Conservation (phyloP, 2,329 filamentous ascomycete genomes). For the Neonectria coccinea region DNA sequence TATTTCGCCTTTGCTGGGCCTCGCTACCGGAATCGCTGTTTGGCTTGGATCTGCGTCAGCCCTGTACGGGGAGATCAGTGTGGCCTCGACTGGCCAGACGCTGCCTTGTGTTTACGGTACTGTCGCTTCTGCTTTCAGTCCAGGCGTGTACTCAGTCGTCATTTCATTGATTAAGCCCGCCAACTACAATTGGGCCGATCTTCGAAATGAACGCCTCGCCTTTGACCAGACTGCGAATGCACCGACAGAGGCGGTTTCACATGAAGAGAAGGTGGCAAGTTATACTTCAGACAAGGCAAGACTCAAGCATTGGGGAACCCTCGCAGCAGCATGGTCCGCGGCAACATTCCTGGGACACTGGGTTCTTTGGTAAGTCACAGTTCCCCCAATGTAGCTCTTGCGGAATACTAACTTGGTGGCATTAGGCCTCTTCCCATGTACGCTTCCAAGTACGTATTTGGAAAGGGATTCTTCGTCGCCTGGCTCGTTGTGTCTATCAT, state of each 20-base stretch:
- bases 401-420: not conserved
- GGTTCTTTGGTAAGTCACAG: constrained; percentile 59
- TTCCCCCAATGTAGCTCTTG: not conserved
- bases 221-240: constrained; percentile 47
- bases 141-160: constrained; percentile 57
- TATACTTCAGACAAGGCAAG: constrained; percentile 50
- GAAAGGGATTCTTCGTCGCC: constrained; percentile 60
- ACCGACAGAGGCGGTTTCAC: constrained; percentile 34
- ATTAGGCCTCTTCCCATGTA: constrained; percentile 65
- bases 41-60: constrained; percentile 63
- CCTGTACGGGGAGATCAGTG: constrained; percentile 60
- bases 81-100: constrained; percentile 60
- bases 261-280: constrained; percentile 40
- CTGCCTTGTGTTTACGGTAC: constrained; percentile 66
- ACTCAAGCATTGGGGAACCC: constrained; percentile 58
- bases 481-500: constrained; percentile 64
- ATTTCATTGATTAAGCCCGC: constrained; percentile 60
- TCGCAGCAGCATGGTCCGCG: constrained; percentile 50
- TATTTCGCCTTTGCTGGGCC: constrained; percentile 61
- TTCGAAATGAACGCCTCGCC: constrained; percentile 55
- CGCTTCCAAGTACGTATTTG: constrained; percentile 62
- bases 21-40: constrained; percentile 62
- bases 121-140: constrained; percentile 59
- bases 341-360: constrained; percentile 65
- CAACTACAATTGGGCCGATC: constrained; percentile 55